These are phyloP conservation scores for Trichopus zeylanicus DNA, from an alignment of 116 monocot genomes.

Conservation along the genomic window DNA sequence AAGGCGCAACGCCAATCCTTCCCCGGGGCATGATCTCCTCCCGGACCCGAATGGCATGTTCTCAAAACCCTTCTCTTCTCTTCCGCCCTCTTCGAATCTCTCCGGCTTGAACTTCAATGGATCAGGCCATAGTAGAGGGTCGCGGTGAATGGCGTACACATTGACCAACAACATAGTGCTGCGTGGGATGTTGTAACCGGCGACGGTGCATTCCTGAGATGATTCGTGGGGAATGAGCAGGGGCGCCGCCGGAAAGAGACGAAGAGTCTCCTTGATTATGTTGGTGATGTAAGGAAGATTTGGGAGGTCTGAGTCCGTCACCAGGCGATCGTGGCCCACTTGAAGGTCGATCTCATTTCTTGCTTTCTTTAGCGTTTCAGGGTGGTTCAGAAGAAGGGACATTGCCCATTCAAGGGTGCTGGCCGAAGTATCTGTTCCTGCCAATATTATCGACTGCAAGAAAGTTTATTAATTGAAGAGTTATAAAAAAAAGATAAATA, in stretches of 20 bases:
- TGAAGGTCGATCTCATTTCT: constrained; percentile 17
- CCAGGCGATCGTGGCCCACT: constrained; percentile 2
- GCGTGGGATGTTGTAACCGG: constrained; percentile 17
- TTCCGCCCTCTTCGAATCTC: constrained; percentile 14
- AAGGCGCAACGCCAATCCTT: constrained; percentile 9
- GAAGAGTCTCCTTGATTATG: constrained; percentile 31
- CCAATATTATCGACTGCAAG: constrained; percentile 15
- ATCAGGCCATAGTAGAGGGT: constrained; percentile 20
- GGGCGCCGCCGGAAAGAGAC: constrained; percentile 19
- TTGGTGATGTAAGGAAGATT: constrained; percentile 22
- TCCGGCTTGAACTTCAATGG: constrained; percentile 28
- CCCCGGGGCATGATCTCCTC: constrained; percentile 12
- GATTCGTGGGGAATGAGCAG: constrained; percentile 26
- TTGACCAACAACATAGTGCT: constrained; percentile 31
- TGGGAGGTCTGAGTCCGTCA: constrained; percentile 24
- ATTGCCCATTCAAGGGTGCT: constrained; percentile 37
- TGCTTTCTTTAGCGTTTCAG: constrained; percentile 6
- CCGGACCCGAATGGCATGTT: background rate
- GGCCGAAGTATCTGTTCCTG: constrained; percentile 34
- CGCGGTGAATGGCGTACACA: constrained; percentile 25
- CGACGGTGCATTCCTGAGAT: constrained; percentile 21
- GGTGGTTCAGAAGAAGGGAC: constrained; percentile 27
- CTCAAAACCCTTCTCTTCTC: background rate
- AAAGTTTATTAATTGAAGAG: too few species aligned
- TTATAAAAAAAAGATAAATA: background rate